Percentiles rank a stretch among this genome's conserved stretches.
phyloP scores from a whole-genome alignment of 2,329 filamentous ascomycete genomes.

The Lachnellula suecica region DNA sequence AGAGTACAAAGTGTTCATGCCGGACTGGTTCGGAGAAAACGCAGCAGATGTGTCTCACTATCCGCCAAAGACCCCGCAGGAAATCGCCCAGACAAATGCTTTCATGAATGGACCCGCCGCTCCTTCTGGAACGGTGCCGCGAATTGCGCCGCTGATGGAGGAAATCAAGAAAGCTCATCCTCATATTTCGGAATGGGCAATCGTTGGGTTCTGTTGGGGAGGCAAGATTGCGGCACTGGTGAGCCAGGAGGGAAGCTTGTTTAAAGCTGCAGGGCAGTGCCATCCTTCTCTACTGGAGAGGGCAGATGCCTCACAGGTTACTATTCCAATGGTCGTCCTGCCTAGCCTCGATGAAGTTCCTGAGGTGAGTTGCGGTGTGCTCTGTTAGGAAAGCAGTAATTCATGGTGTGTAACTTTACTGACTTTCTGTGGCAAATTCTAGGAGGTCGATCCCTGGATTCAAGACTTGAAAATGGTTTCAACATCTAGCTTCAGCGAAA shows the following conservation, averaged over 20 bases:
- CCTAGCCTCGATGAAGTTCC: conserved; percentile 62
- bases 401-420: conserved; percentile 33
- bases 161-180: conserved; percentile 9
- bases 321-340: conserved; percentile 59
- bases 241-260: conserved; percentile 53
- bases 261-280: conserved; percentile 48
- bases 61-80: conserved; percentile 14
- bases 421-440: conserved; percentile 41
- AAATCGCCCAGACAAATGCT: conserved; percentile 22
- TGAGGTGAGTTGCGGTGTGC: conserved; percentile 25
- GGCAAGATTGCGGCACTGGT: conserved; percentile 62
- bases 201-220: conserved; percentile 61
- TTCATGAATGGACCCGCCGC: conserved; percentile 19
- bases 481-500: conserved; percentile 59
- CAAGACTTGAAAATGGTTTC: conserved; percentile 37
- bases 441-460: conserved; percentile 37
- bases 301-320: conserved; percentile 57
- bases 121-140: conserved; percentile 8
- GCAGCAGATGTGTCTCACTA: conserved; percentile 14
- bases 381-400: conserved; percentile 40
- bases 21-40: conserved; percentile 79
- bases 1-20: conserved; percentile 80
- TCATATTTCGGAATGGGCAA: conserved; percentile 24
- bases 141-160: conserved; percentile 8
- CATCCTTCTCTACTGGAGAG: conserved; percentile 64